phyloP scores from a whole-genome alignment of 2,329 filamentous ascomycete species.

The Phaeomoniella chlamydospora region DNA sequence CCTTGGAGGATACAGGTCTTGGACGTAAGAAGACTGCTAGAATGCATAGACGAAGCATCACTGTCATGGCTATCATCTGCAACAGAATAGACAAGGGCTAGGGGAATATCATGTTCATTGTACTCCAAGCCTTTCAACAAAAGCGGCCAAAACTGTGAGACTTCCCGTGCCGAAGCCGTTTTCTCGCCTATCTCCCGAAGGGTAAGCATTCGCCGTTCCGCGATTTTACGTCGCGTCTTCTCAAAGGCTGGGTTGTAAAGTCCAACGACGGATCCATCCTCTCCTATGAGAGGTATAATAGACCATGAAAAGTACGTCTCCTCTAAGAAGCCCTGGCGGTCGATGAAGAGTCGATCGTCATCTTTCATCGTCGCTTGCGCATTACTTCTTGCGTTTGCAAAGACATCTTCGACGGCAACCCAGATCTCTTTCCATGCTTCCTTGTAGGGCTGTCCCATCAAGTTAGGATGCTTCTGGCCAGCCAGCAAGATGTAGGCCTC shows the following conservation, averaged over 20 bases:
- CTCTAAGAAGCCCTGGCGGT: constrained; percentile 55
- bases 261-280: constrained; percentile 59
- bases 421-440: constrained; percentile 64
- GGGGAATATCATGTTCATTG: constrained; percentile 63
- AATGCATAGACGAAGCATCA: constrained; percentile 58
- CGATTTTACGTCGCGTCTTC: constrained; percentile 64
- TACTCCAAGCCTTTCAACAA: constrained; percentile 55
- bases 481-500: constrained; percentile 57
- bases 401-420: constrained; percentile 53
- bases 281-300: constrained; percentile 61
- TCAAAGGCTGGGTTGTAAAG: constrained; percentile 72
- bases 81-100: constrained; percentile 64
- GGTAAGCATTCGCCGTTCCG: constrained; percentile 66
- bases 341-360: constrained; percentile 62
- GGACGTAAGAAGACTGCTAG: constrained; percentile 46
- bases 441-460: constrained; percentile 61
- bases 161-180: constrained; percentile 56
- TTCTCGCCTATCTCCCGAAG: constrained; percentile 64
- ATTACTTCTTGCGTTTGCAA: constrained; percentile 50
- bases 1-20: constrained; percentile 59
- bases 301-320: constrained; percentile 70
- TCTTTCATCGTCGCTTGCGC: constrained; percentile 76
- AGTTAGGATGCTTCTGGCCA: constrained; percentile 58
- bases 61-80: constrained; percentile 51
- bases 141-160: constrained; percentile 59